Conservation (phyloP, 1,284 basidiomycete genomes). For the Cutaneotrichosporon mucoides region DNA sequence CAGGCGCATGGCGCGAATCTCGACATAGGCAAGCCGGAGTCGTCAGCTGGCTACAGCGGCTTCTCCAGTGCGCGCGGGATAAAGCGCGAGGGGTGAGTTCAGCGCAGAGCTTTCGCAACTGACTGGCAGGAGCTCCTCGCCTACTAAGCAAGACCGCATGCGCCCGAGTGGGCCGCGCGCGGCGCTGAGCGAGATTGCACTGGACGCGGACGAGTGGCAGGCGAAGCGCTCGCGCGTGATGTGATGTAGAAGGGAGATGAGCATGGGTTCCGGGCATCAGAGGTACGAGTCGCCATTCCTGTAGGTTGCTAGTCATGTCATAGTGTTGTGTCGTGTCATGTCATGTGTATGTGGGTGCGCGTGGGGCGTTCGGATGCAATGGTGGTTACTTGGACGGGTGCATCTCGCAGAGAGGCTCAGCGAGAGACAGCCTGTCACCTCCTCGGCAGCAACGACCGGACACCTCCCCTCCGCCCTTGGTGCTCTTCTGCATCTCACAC, state of each 20-base stretch:
- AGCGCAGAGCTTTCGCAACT: background rate
- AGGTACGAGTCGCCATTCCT: background rate
- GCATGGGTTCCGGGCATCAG: background rate
- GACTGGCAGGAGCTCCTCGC: conserved; percentile 12
- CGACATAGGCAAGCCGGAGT: too few relatives aligned
- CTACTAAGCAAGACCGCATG: conserved; percentile 10
- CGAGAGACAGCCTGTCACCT: too few relatives aligned
- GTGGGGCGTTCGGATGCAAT: too few relatives aligned
- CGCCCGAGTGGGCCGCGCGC: conserved; percentile 11
- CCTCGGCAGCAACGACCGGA: too few relatives aligned
- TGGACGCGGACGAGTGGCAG: conserved; percentile 15
- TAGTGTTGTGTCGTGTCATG: background rate
- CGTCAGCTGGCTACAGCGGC: background rate
- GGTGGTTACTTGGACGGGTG: too few relatives aligned
- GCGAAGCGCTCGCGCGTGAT: conserved; percentile 23
- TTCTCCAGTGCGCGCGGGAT: conserved; percentile 40
- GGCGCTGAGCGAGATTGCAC: conserved; percentile 24
- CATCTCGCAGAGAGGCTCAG: too few relatives aligned
- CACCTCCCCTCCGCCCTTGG: too few relatives aligned
- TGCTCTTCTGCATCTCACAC: too few relatives aligned
- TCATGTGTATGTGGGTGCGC: too few relatives aligned
- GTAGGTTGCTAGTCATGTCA: background rate
- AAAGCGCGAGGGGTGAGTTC: conserved; percentile 30
- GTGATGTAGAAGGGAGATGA: background rate
- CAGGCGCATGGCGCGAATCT: background rate